Base-by-base conservation (phyloP, 176 grass and related monocot genomes). In the Dendrocalamus sinicus region DNA sequence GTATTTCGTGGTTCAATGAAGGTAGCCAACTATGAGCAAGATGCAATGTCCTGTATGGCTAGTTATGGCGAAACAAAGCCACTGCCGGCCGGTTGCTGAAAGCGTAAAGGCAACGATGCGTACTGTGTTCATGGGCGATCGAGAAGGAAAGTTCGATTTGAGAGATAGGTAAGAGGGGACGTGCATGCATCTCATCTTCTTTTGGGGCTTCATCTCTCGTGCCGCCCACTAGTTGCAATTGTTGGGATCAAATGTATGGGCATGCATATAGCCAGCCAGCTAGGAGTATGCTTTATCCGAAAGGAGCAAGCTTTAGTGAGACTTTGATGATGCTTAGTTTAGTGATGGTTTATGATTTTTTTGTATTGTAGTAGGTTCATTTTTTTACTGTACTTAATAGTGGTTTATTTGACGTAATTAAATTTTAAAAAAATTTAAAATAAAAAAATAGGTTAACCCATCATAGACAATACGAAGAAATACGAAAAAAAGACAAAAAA, bases 181-280 rank as follows among this genome's bases (percentile, higher is more conserved):
- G 22, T 45, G 9, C 1, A 48, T 70, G 73, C 52, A 78, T 70
- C 74, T 60, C 37, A 1, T 76, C 20, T 60, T 78, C 2, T 15
- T 74, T 48, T 2, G 61, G 24, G 50, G 35, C 71, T 65, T 57
- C 17, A 76, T 82, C 70, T 73, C 55, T 89, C 67, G 35, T 89
- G 67, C 67, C 2, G 8, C 75, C 81, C 59, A 85, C 46, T 48
- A 30, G 69, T 0, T 82, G 13, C 63, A 15, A 50, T 61, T 46
- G 16, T 58, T 52, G 57, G 57, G 3, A 43, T 9, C 22, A 59
- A 54, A 39, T 35, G 3, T 35, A 81, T 82, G 86, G 37, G 20
- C 48, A 13, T 74, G 59, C 60, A 69, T 43, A 30, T 26, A 35
- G 32, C 32, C 3, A 35, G 32, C 32, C 3, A 41, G 55, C 37